Evolutionary conservation across 768 basidiomycete genomes (phyloP).

Genomic region (Leucocoprinus birnbaumii): DNA sequence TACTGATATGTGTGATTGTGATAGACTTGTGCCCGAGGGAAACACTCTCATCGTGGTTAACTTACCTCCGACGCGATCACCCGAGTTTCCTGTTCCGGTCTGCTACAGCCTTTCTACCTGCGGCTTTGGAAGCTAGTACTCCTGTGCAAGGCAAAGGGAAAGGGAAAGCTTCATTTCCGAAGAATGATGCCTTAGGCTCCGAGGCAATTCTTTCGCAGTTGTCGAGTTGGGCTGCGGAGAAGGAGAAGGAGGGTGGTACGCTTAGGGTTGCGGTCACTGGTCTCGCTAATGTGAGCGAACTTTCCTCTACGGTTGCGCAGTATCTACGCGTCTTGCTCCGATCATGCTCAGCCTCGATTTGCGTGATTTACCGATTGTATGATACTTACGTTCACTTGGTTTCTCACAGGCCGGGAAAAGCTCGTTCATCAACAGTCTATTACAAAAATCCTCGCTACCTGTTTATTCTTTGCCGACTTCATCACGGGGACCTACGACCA

Average conservation of each 20-base stretch:
- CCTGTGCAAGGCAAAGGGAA: conserved; percentile 41
- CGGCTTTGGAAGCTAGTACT: conserved; percentile 18
- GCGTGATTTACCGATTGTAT: no score
- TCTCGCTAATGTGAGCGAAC: conserved; percentile 66
- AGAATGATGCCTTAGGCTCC: conserved; percentile 61
- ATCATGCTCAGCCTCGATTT: no score
- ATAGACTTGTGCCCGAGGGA: conserved; percentile 84
- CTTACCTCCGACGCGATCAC: conserved; percentile 53
- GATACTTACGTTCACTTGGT: neutral
- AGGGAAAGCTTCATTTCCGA: conserved; percentile 32
- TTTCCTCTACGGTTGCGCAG: neutral
- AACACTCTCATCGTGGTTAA: conserved; percentile 65
- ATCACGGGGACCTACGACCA: conserved; percentile 69
- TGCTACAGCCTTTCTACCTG: conserved; percentile 63
- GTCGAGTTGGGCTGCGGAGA: conserved; percentile 41
- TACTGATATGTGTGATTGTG: neutral
- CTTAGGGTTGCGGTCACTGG: conserved; percentile 80
- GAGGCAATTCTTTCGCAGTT: conserved; percentile 51
- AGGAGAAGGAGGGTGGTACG: conserved; percentile 42
- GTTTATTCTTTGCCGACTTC: conserved; percentile 56
- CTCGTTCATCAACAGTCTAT: conserved; percentile 77
- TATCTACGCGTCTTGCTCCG: neutral
- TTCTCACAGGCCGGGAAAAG: conserved; percentile 68
- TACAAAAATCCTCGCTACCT: conserved; percentile 46
- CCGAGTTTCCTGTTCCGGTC: conserved; percentile 74